Conservation (phyloP, 106 monocot species). For the Acorus gramineus region DNA sequence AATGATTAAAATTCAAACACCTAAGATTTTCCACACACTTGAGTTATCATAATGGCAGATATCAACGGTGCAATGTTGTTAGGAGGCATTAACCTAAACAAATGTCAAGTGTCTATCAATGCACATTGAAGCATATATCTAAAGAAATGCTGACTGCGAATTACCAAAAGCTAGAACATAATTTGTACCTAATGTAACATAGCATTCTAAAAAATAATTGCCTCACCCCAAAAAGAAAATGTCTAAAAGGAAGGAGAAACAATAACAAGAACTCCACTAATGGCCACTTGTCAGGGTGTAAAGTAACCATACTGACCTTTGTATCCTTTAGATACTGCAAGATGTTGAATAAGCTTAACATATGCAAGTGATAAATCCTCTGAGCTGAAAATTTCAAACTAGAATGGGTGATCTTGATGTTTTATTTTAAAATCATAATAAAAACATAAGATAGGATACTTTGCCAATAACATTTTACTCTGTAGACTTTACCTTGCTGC, state of each 20-base stretch:
- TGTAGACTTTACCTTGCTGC: constrained; percentile 48
- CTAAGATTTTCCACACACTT: no score
- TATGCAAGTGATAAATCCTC: constrained; percentile 73
- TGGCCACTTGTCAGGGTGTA: neutral
- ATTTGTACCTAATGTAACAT: no score
- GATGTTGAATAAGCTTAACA: constrained; percentile 85
- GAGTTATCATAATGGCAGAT: no score
- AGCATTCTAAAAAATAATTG: neutral
- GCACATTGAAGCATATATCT: neutral
- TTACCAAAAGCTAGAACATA: neutral
- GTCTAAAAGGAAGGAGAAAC: neutral
- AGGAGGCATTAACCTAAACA: no score
- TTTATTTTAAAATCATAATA: no score
- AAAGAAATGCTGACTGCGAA: neutral
- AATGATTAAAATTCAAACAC: no score
- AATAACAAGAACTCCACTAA: neutral
- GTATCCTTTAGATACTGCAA: constrained; percentile 76
- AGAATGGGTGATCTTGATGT: neutral
- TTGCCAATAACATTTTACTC: no score
- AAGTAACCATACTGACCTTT: constrained; percentile 37
- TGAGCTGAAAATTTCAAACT: constrained; percentile 50
- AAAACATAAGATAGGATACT: no score
- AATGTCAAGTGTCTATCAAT: neutral
- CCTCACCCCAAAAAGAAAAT: neutral
- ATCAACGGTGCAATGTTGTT: no score